phyloP scores from a whole-genome alignment of 345 rosid genomes.

The Toxicodendron radicans region DNA sequence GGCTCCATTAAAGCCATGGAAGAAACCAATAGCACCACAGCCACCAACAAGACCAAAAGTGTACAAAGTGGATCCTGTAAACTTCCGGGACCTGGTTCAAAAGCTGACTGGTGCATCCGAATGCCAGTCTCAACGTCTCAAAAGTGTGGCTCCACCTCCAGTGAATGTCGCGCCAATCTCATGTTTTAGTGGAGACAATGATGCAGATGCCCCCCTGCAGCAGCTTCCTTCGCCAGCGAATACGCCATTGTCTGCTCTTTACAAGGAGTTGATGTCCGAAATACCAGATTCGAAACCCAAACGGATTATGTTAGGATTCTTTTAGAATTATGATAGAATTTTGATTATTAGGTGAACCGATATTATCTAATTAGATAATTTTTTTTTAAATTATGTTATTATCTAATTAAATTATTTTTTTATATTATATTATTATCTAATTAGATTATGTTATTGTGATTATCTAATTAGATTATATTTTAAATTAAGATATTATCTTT shows the following conservation, averaged over 20 bases:
- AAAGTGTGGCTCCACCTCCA: conserved; percentile 47
- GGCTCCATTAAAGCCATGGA: conserved; percentile 53
- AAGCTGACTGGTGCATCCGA: conserved; percentile 68
- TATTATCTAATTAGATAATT: no score
- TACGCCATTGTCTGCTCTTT: conserved; percentile 28
- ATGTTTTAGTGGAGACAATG: not conserved
- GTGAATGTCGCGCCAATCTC: conserved; percentile 27
- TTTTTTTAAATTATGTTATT: no score
- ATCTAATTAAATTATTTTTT: no score
- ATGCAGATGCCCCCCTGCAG: not conserved
- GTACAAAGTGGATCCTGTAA: conserved; percentile 72
- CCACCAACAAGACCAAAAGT: conserved; percentile 65
- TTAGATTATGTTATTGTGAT: no score
- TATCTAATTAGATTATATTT: no score
- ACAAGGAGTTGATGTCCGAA: conserved; percentile 34
- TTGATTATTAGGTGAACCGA: no score
- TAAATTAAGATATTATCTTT: no score
- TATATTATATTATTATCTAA: no score
- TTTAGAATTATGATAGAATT: no score
- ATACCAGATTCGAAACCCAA: conserved; percentile 13
- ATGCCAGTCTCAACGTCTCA: conserved; percentile 31
- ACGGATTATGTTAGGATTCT: no score
- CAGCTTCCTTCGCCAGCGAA: conserved; percentile 18
- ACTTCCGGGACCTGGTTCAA: conserved; percentile 86
- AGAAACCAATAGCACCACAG: conserved; percentile 60